These are phyloP conservation scores for Aegle marmelos DNA, from an alignment of 345 rosid genomes.

Conservation along the genomic window DNA sequence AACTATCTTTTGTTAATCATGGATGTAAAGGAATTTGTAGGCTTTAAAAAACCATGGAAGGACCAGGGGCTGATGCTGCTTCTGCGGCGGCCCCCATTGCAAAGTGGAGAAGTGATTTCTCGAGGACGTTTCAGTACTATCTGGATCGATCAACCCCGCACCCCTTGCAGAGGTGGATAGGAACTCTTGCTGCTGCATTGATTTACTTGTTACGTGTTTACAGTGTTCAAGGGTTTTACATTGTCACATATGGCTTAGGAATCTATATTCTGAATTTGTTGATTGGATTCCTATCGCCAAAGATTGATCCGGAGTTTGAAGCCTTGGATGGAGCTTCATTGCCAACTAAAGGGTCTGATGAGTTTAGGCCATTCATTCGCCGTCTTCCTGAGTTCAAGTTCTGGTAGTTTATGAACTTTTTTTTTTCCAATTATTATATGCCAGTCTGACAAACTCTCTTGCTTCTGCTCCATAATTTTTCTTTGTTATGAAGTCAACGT, in stretches of 20 bases:
- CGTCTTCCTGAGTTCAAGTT: slow-evolving; percentile 52
- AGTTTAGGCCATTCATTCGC: slow-evolving; percentile 46
- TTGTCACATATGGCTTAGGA: slow-evolving; percentile 43
- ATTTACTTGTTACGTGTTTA: slow-evolving; percentile 42
- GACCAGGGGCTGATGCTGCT: slow-evolving; percentile 31
- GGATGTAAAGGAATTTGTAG: slow-evolving; percentile 9
- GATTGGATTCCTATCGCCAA: slow-evolving; percentile 51
- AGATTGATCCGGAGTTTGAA: slow-evolving; percentile 50
- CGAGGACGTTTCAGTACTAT: slow-evolving; percentile 47
- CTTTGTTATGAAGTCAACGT: neutral
- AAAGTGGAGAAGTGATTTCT: slow-evolving; percentile 46
- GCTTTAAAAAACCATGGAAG: slow-evolving; percentile 27
- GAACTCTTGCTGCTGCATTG: slow-evolving; percentile 30
- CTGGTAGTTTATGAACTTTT: slow-evolving; percentile 26
- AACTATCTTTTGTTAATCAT: neutral
- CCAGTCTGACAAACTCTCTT: neutral
- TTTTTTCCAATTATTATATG: neutral
- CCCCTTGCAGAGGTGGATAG: slow-evolving; percentile 41
- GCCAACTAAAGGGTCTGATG: slow-evolving; percentile 47
- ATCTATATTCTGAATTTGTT: slow-evolving; percentile 46
- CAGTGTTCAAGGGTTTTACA: slow-evolving; percentile 37
- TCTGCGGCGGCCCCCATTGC: slow-evolving; percentile 34
- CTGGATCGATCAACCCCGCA: slow-evolving; percentile 57
- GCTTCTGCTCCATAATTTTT: neutral
- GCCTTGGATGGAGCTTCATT: slow-evolving; percentile 42